Evolutionary conservation across 129 eudicot genomes (phyloP), one percentile per base, ranked within the genome.

Genomic region (Escallonia herrerae): DNA sequence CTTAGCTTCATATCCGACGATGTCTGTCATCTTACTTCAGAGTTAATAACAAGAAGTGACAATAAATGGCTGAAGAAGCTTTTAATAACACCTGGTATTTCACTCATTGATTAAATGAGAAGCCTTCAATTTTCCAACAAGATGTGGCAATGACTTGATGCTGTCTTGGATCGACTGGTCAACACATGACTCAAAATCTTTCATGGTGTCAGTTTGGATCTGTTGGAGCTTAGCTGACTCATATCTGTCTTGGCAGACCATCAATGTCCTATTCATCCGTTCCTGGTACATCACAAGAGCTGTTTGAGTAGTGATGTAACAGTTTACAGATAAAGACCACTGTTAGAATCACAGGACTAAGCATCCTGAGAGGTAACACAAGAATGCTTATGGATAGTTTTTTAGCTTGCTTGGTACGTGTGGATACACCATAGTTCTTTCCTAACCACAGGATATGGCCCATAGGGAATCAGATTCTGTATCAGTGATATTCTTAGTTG

Each of bases 171-270:
- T 66, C 13, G 95, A 49, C 74, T 70, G 82, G 65, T 84, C 84
- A 10, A 87, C 97, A 66, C 97, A 90, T 0, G 90, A 84, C 48
- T 90, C 97, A 86, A 90, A 65, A 63, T 82, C 89, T 56, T 48
- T 67, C 56, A 66, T 70, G 49, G 95, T 76, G 68, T 80, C 78
- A 12, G 73, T 73, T 51, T 72, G 64, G 8, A 78, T 78, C 13
- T 80, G 69, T 61, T 87, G 93, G 69, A 82, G 80, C 73, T 82
- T 90, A 56, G 95, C 81, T 5, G 91, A 46, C 83, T 90, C 95
- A 7, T 72, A 84, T 68, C 79, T 90, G 79, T 90, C 97, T 78
- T 82, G 95, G 78, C 97, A 90, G 22, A 87, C 95, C 79, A 78
- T 80, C 57, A 90, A 77, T 9, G 90, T 72, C 77, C 95, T 71